Percentiles rank a stretch among this genome's conserved stretches.
Conservation (phyloP, 192 early-diverging fungal species). For the Coemansia pectinata region DNA sequence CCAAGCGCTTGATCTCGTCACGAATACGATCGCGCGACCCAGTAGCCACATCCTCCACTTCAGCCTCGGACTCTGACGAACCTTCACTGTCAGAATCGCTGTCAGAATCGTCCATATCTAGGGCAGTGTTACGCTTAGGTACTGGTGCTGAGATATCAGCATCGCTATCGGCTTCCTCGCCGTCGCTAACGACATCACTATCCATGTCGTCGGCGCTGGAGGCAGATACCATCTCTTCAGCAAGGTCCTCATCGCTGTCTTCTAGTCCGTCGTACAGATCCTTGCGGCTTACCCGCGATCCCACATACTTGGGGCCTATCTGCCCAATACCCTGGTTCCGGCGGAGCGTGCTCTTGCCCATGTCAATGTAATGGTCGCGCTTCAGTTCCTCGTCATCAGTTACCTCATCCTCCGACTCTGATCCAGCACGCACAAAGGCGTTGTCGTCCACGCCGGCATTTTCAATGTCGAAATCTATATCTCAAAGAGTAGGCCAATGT, state of each 20-base stretch:
- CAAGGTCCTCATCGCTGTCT: constrained; percentile 33
- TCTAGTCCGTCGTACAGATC: constrained; percentile 59
- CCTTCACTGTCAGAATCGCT: constrained; percentile 20
- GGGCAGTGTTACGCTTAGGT: not conserved
- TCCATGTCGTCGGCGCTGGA: constrained; percentile 19
- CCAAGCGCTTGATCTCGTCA: constrained; percentile 70
- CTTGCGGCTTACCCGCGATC: constrained; percentile 67
- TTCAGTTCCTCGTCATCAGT: constrained; percentile 52
- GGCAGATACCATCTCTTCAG: constrained; percentile 11
- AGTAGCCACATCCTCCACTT: constrained; percentile 23
- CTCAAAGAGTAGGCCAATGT: not conserved
- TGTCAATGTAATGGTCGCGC: constrained; percentile 68
- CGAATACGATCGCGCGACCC: constrained; percentile 45
- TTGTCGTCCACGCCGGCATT: constrained; percentile 57
- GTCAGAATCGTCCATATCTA: constrained; percentile 15
- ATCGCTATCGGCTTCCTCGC: constrained; percentile 19
- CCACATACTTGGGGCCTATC: constrained; percentile 73
- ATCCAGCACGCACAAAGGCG: constrained; percentile 41
- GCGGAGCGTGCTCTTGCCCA: constrained; percentile 72
- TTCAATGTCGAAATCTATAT: constrained; percentile 71
- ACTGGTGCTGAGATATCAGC: constrained; percentile 6
- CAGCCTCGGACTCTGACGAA: constrained; percentile 25
- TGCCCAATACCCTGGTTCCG: constrained; percentile 60
- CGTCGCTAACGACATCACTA: constrained; percentile 38
- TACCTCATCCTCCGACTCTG: constrained; percentile 55